Percentiles rank a stretch among this genome's conserved stretches.
These are phyloP conservation scores for Endocarpon pusillum DNA, from an alignment of 495 filamentous ascomycete genomes.

Conservation along the genomic window DNA sequence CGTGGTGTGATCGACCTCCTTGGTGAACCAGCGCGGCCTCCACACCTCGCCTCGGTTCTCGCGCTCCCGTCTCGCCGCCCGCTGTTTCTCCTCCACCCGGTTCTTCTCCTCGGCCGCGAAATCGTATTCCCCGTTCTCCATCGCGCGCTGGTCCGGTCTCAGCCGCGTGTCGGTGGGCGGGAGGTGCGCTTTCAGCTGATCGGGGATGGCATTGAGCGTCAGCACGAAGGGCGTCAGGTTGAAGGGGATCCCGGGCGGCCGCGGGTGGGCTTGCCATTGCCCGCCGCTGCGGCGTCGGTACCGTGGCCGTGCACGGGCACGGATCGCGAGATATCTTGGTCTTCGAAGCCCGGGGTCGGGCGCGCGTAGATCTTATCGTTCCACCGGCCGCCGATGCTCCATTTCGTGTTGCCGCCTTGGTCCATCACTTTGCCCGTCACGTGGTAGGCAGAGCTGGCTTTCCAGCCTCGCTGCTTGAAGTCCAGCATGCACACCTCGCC, in stretches of 20 bases:
- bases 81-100: conserved; percentile 83
- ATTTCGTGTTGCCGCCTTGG: conserved; percentile 51
- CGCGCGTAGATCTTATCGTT: conserved; percentile 95
- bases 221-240: conserved; percentile 94
- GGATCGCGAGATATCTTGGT: conserved; percentile 40
- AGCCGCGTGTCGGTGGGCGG: conserved; percentile 85
- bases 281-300: conserved; percentile 46
- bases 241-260: conserved; percentile 79
- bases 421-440: conserved; percentile 73
- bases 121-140: conserved; percentile 95
- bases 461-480: conserved; percentile 94
- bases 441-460: conserved; percentile 73
- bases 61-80: conserved; percentile 52
- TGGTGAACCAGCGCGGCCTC: conserved; percentile 69
- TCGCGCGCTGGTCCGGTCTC: conserved; percentile 89
- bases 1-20: conserved; percentile 52
- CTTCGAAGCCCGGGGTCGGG: conserved; percentile 79
- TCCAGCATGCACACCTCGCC: conserved; percentile 81
- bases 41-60: conserved; percentile 70
- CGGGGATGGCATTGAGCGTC: conserved; percentile 77
- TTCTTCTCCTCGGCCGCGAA: conserved; percentile 88
- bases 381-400: conserved; percentile 88
- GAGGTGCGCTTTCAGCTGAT: conserved; percentile 50
- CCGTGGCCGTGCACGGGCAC: conserved; percentile 11
- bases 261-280: conserved; percentile 79